phyloP scores from a whole-genome alignment of 2,329 filamentous ascomycete species.

The Colletotrichum zoysiae region DNA sequence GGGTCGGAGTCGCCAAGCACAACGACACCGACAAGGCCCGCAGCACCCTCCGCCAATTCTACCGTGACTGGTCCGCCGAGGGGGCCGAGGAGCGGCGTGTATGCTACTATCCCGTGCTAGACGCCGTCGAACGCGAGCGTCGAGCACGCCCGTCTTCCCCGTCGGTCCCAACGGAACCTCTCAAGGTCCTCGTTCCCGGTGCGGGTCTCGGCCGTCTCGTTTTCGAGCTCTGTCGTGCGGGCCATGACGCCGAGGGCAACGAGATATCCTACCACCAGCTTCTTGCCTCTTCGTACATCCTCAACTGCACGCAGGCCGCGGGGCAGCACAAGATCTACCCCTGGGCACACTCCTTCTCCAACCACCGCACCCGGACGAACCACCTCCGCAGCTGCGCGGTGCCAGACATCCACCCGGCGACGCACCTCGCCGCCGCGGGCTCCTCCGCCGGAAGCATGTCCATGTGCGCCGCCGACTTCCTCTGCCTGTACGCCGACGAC shows the following conservation, averaged over 20 bases:
- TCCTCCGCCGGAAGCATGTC: slow-evolving; percentile 75
- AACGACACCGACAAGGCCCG: slow-evolving; percentile 90
- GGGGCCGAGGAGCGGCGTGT: slow-evolving; percentile 80
- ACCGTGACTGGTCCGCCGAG: slow-evolving; percentile 91
- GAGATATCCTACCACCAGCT: slow-evolving; percentile 98
- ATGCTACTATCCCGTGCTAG: slow-evolving; percentile 81
- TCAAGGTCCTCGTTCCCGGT: slow-evolving; percentile 86
- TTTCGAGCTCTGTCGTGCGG: slow-evolving; percentile 82
- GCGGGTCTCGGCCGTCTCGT: slow-evolving; percentile 90
- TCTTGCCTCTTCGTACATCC: slow-evolving; percentile 83
- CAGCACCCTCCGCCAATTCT: slow-evolving; percentile 93
- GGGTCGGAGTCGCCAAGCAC: slow-evolving; percentile 78
- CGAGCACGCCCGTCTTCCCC: slow-evolving; percentile 32
- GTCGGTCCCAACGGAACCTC: slow-evolving; percentile 46
- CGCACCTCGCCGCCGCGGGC: slow-evolving; percentile 59
- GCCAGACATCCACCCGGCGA: slow-evolving; percentile 83
- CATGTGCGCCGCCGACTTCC: slow-evolving; percentile 94
- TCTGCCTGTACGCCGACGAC: slow-evolving; percentile 81
- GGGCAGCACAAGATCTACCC: slow-evolving; percentile 82
- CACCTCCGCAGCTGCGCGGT: slow-evolving; percentile 81
- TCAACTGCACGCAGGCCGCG: slow-evolving; percentile 73
- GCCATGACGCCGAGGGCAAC: slow-evolving; percentile 86
- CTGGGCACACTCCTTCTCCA: slow-evolving; percentile 90
- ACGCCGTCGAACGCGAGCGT: slow-evolving; percentile 64
- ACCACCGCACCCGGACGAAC: slow-evolving; percentile 78